phyloP scores from a whole-genome alignment of 768 basidiomycete species.

The Suillus sp. region DNA sequence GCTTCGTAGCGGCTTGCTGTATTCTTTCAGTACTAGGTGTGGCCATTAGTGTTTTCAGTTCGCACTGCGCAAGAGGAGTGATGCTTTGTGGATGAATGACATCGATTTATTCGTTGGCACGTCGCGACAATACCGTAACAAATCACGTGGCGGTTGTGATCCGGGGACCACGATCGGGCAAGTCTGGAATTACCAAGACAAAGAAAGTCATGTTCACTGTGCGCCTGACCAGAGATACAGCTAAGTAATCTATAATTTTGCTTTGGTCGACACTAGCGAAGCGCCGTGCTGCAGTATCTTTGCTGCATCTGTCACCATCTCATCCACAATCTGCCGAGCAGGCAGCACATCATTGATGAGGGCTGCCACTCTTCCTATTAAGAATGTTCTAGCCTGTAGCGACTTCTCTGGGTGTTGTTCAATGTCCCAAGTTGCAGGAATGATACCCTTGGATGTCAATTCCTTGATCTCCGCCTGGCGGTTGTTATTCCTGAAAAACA shows the following conservation, averaged over 20 bases:
- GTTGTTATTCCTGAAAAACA: slow-evolving; percentile 64
- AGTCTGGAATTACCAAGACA: not conserved
- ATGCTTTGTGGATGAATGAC: not conserved
- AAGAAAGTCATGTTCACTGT: not conserved
- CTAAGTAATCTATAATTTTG: slow-evolving; percentile 47
- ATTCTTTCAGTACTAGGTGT: slow-evolving; percentile 22
- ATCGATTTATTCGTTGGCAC: not conserved
- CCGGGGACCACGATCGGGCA: not conserved
- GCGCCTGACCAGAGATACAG: not conserved
- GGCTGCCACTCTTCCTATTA: slow-evolving; percentile 83
- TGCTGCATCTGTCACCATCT: slow-evolving; percentile 69
- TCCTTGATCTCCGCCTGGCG: slow-evolving; percentile 80
- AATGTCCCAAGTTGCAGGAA: slow-evolving; percentile 73
- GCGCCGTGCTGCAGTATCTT: slow-evolving; percentile 45
- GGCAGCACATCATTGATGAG: slow-evolving; percentile 77
- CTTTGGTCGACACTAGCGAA: slow-evolving; percentile 42
- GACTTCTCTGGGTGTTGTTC: slow-evolving; percentile 83
- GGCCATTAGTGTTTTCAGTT: slow-evolving; percentile 12
- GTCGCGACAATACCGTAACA: not conserved
- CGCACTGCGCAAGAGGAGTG: not conserved
- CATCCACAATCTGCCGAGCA: slow-evolving; percentile 80
- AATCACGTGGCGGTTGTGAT: not conserved
- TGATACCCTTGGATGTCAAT: slow-evolving; percentile 79
- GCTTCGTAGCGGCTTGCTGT: slow-evolving; percentile 21
- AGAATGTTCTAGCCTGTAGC: slow-evolving; percentile 64